phyloP scores from a whole-genome alignment of 768 basidiomycete genomes.

The Leccinum subgranulosum region DNA sequence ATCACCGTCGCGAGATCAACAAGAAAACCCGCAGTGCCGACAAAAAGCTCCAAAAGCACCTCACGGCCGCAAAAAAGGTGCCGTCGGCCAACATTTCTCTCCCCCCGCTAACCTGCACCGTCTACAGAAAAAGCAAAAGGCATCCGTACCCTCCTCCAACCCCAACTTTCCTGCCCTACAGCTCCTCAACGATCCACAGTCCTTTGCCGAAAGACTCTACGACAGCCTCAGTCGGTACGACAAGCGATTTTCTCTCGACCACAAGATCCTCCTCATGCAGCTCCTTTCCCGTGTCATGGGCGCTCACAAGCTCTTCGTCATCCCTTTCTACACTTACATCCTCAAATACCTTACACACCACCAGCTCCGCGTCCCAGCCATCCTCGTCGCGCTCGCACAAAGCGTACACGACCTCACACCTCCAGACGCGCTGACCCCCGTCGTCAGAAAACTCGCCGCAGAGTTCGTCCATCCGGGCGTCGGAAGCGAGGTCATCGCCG shows the following conservation, averaged over 20 bases:
- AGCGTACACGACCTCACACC: slow-evolving; percentile 95
- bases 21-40: slow-evolving; percentile 86
- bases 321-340: slow-evolving; percentile 95
- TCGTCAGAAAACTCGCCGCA: slow-evolving; percentile 85
- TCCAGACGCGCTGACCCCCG: slow-evolving; percentile 86
- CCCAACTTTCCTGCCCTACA: slow-evolving; percentile 92
- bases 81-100: neutral
- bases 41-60: slow-evolving; percentile 70
- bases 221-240: slow-evolving; percentile 81
- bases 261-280: slow-evolving; percentile 97
- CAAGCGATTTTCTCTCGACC: slow-evolving; percentile 93
- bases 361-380: slow-evolving; percentile 88
- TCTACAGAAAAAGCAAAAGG: slow-evolving; percentile 35
- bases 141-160: slow-evolving; percentile 21
- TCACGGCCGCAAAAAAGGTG: slow-evolving; percentile 77
- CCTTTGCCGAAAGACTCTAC: slow-evolving; percentile 91
- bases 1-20: slow-evolving; percentile 88
- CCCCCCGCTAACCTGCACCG: slow-evolving; percentile 29
- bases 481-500: slow-evolving; percentile 90
- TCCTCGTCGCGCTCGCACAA: slow-evolving; percentile 91
- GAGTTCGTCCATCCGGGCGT: slow-evolving; percentile 99
- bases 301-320: slow-evolving; percentile 86
- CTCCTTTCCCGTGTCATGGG: slow-evolving; percentile 93
- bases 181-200: slow-evolving; percentile 92
- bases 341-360: slow-evolving; percentile 90